Percentiles rank a stretch among this genome's conserved stretches.
Evolutionary conservation across 116 monocot species (phyloP).

Genomic region (Papilionanthe hybrid): DNA sequence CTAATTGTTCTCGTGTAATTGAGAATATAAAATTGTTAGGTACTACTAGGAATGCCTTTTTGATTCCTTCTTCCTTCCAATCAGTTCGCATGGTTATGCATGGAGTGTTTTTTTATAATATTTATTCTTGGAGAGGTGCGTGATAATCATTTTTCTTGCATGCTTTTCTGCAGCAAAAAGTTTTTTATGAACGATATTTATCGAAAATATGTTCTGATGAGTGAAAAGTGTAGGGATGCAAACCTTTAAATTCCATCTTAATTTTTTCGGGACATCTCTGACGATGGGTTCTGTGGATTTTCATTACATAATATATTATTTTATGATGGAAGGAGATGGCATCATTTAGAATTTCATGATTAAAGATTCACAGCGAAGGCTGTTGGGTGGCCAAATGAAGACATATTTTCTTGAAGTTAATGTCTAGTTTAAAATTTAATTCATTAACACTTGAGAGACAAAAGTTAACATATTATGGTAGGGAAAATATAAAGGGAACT

Average conservation of each 20-base stretch:
- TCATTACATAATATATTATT: background rate
- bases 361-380: no score
- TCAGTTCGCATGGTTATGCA: background rate
- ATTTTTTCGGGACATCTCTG: background rate
- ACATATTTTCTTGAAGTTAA: background rate
- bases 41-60: background rate
- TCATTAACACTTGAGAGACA: no score
- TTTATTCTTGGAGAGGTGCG: background rate
- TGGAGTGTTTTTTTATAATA: background rate
- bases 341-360: no score
- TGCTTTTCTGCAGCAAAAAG: background rate
- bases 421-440: background rate
- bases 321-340: no score
- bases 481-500: background rate
- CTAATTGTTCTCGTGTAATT: no score
- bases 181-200: background rate
- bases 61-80: background rate
- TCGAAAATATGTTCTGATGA: background rate
- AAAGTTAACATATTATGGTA: background rate
- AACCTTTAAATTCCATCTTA: background rate
- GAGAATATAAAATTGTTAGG: no score
- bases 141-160: background rate
- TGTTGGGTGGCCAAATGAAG: no score
- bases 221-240: background rate
- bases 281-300: background rate